Base-by-base conservation (phyloP, 176 grass and related monocot genomes). In the Oryza australiensis region DNA sequence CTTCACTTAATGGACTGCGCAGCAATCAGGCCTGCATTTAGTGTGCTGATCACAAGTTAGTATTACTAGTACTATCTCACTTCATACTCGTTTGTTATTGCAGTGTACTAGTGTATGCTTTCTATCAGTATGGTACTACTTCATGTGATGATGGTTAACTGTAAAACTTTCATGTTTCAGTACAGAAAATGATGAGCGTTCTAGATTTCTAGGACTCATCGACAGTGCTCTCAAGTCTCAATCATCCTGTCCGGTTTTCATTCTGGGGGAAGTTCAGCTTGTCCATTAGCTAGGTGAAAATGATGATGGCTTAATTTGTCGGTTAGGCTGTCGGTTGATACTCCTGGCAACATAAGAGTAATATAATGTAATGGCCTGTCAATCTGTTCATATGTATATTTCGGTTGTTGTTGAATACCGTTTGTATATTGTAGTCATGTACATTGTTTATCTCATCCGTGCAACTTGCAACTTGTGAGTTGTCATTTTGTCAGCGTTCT, bases 1-100 rank as follows among this genome's bases (percentile, higher is more conserved):
- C 78, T 51, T 0, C 51, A 76, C 53, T 71, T 43, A 71, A 38
- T 70, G 43, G 15, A 64, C 12, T 20, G 63, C 75, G 37, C 30
- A 74, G 32, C 41, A 78, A 18, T 11, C 59, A 42, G 42, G 73
- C 71, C 85, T 48, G 16, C 48, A 53, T 53, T 20, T 53, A 53
- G 53, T n/a, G 53, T n/a, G 53, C 22, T 57, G 20, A 9, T 57
- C 46, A 49, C 41, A 43, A 12, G 41, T 43, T 43, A 49, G 11
- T 55, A 7, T 5, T 20, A 37, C 38, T 10, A n/a, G n/a, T n/a
- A 8, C 9, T 40, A 8, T n/a, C 22, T 9, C 10, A 16, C 5
- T 15, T 16, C 18, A 55, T 55, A 55, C 49, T 18, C 49, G 5
- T 22, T 55, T 55, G 49, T 55, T 8, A 55, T 55, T 55, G 49